Evolutionary conservation across 441 rosid species (phyloP), one percentile per base, ranked within the genome.

Genomic region (Aquilaria agallochum): DNA sequence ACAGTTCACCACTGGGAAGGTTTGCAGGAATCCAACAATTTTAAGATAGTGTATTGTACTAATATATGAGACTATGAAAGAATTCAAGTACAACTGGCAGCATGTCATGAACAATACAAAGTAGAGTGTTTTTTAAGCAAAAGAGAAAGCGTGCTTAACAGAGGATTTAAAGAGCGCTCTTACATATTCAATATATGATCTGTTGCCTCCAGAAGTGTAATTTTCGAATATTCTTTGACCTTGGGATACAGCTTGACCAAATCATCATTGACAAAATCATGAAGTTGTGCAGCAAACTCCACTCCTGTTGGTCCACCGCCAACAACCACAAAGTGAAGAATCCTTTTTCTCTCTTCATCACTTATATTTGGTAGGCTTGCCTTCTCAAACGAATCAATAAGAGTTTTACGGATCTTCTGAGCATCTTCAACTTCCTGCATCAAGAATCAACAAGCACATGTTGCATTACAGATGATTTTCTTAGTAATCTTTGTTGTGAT

Each of bases 291-390:
- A 47, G 99, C 94, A 80, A 92, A 95, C 71, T 95, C 99, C 69
- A 95, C 99, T 34, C 99, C 99, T 11, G 97, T 87, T 55, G 99
- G 99, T 14, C 99, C 99, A 72, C 99, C 99, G 15, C 98, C 98
- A 77, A 95, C 99, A 15, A 95, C 75, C 56, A 95, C 98, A 69
- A 95, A 95, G 71, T 95, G 99, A 65, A 95, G 94, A 67, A 88
- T 90, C 68, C 78, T 85, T 76, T 74, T 77, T 55, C 94, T 84
- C 78, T 95, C 98, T 61, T 92, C 98, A 27, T 95, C 96, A 27
- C 80, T 95, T 57, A 95, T 62, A 62, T 68, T 81, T 59, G 99
- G 98, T 31, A 92, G 67, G 81, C 85, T 85, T 30, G 99, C 96
- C 81, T 76, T 95, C 80, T 95, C 99, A 73, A 92, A 95, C 63